phyloP scores from a whole-genome alignment of 208 protist genomes.

The Balamuthia mandrillaris region DNA sequence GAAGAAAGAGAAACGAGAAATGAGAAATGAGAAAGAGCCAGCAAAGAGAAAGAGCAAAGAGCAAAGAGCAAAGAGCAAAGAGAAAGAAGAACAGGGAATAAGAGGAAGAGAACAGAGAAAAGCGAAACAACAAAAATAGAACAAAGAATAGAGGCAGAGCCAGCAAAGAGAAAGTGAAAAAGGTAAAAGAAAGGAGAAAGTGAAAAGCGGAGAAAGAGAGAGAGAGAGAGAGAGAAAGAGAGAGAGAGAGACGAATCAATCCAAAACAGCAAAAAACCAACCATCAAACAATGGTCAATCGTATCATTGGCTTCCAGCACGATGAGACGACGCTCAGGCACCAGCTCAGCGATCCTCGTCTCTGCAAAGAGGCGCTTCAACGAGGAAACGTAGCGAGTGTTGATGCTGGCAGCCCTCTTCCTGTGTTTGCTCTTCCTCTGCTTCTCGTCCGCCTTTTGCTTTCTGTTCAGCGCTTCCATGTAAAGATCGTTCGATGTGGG shows the following conservation, averaged over 20 bases:
- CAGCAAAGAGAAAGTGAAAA: not conserved
- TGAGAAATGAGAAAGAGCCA: not conserved
- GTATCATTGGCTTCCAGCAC: not conserved
- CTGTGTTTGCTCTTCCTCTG: too few species aligned
- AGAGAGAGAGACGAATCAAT: not conserved
- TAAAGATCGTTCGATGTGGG: too few species aligned
- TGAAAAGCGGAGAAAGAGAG: not conserved
- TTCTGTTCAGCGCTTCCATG: too few species aligned
- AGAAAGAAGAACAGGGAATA: not conserved
- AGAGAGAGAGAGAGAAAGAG: not conserved
- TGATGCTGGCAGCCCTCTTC: too few species aligned
- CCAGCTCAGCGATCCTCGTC: too few species aligned
- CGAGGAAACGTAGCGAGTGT: too few species aligned
- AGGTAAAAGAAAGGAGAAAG: not conserved
- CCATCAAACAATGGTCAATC: not conserved
- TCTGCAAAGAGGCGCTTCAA: too few species aligned
- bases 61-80: not conserved
- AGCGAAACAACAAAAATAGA: not conserved
- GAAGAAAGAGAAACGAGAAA: not conserved
- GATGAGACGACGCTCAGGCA: conserved; percentile 6
- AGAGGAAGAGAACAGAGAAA: not conserved
- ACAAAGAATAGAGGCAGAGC: not conserved
- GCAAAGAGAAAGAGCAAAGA: not conserved
- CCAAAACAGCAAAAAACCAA: not conserved
- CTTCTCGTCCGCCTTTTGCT: too few species aligned